These are phyloP conservation scores for Gossypium mustelinum DNA, from an alignment of 345 rosid genomes.

Conservation along the genomic window DNA sequence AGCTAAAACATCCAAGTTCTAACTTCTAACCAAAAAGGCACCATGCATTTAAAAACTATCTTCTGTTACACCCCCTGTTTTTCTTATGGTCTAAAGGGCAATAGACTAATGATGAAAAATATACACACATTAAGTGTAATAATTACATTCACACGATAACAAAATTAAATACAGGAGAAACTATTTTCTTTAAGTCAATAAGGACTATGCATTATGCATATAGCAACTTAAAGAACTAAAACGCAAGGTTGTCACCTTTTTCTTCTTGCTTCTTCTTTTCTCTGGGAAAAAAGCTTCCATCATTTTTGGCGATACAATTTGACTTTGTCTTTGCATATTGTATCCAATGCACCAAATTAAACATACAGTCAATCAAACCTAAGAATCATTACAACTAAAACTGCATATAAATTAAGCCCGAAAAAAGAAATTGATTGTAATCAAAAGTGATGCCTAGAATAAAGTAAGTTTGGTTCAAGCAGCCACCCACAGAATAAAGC, in stretches of 20 bases:
- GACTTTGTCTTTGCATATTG: constrained; percentile 88
- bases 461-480: background rate
- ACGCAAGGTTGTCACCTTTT: constrained; percentile 45
- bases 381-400: constrained; percentile 10
- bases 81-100: background rate
- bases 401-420: background rate
- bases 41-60: background rate
- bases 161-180: background rate
- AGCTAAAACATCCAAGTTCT: background rate
- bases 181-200: background rate
- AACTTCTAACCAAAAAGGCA: background rate
- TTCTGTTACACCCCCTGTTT: background rate
- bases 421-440: background rate
- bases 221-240: background rate
- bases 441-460: background rate
- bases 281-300: constrained; percentile 69
- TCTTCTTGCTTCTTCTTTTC: constrained; percentile 96
- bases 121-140: background rate
- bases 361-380: background rate
- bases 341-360: constrained; percentile 56
- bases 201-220: background rate
- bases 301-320: constrained; percentile 78
- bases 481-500: background rate
- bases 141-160: background rate
- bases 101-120: background rate